phyloP scores from a whole-genome alignment of 176 grass and related monocot species.

The Tillandsia leiboldiana region DNA sequence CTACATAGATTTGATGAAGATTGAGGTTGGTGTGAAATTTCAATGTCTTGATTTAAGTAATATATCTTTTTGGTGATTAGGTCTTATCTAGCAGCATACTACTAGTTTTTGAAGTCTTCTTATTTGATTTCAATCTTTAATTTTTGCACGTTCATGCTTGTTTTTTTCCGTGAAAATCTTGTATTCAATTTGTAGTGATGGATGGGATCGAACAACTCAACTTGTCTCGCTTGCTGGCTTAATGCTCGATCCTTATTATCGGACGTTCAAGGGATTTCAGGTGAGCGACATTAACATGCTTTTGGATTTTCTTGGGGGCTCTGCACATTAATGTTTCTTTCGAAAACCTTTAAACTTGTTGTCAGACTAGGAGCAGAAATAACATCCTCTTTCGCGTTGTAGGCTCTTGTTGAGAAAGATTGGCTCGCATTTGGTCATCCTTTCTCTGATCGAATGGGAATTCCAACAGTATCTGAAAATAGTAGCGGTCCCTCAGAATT shows the following conservation, averaged over 20 bases:
- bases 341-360: background rate
- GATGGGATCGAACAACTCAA: slow-evolving; percentile 97
- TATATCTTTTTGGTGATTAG: too few relatives aligned
- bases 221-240: slow-evolving; percentile 80
- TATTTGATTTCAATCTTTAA: too few relatives aligned
- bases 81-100: background rate
- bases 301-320: background rate
- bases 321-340: slow-evolving; percentile 5
- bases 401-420: slow-evolving; percentile 97
- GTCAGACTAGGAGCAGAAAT: background rate
- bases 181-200: slow-evolving; percentile 54
- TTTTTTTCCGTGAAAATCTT: background rate
- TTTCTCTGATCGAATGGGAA: slow-evolving; percentile 88
- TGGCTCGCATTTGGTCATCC: slow-evolving; percentile 98
- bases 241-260: slow-evolving; percentile 89
- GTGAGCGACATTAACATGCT: slow-evolving; percentile 34
- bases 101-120: background rate
- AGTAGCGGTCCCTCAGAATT: slow-evolving; percentile 50
- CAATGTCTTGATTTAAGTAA: too few relatives aligned
- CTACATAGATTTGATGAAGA: background rate
- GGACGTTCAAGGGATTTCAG: slow-evolving; percentile 96
- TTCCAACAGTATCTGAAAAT: slow-evolving; percentile 67
- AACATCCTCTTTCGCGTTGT: slow-evolving; percentile 14
- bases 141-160: too few relatives aligned
- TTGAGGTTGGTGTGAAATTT: too few relatives aligned